phyloP scores from a whole-genome alignment of 768 basidiomycete genomes.

The Boletus bicolor region DNA sequence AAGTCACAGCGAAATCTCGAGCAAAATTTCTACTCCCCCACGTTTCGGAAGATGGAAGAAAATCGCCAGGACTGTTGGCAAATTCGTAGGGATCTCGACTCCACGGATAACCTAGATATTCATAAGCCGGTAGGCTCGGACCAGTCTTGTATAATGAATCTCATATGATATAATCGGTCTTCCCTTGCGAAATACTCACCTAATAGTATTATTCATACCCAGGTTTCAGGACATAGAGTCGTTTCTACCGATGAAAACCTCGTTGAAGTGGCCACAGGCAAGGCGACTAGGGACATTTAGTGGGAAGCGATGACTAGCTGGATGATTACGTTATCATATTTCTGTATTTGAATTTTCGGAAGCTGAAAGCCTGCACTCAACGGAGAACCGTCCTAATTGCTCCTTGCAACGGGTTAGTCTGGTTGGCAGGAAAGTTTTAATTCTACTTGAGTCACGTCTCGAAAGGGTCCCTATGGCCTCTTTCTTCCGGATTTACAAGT shows the following conservation, averaged over 20 bases:
- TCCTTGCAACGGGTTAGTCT: not conserved
- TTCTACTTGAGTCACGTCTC: not conserved
- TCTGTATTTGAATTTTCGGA: not conserved
- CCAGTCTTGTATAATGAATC: too few relatives aligned
- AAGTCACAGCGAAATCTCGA: not conserved
- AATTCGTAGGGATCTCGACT: not conserved
- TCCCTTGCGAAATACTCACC: not conserved
- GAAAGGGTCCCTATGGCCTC: conserved; percentile 36
- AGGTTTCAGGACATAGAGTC: not conserved
- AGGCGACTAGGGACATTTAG: not conserved
- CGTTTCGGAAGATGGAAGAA: not conserved
- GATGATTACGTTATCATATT: not conserved
- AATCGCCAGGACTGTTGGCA: not conserved
- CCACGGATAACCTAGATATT: not conserved
- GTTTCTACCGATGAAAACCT: not conserved
- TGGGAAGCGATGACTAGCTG: too few relatives aligned
- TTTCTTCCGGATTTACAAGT: conserved; percentile 44
- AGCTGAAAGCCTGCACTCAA: not conserved
- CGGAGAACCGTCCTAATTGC: not conserved
- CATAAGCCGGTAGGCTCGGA: not conserved
- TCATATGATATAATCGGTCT: not conserved
- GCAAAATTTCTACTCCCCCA: too few relatives aligned
- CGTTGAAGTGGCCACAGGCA: not conserved
- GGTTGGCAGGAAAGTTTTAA: not conserved
- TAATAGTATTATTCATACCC: not conserved